phyloP scores from a whole-genome alignment of 768 basidiomycete species.

The Holtermanniella nyarrowii region DNA sequence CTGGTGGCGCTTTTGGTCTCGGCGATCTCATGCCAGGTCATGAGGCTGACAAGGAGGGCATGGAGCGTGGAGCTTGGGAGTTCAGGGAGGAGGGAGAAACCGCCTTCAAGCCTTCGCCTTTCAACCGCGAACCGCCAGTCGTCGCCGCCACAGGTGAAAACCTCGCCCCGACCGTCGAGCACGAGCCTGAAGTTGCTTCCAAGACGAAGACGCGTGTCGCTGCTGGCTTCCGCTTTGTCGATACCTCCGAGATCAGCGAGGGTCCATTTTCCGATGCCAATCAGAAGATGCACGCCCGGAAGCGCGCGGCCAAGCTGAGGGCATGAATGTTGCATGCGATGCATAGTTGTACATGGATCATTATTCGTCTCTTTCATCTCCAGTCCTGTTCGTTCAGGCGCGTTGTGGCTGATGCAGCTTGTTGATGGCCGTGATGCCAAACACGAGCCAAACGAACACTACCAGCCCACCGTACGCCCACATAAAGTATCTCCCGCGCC shows the following conservation, averaged over 20 bases:
- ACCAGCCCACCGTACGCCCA: background rate
- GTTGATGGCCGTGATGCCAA: constrained; percentile 48
- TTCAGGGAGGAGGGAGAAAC: constrained; percentile 21
- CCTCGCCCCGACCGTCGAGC: background rate
- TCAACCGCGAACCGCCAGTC: background rate
- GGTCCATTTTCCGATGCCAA: background rate
- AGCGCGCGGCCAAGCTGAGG: background rate
- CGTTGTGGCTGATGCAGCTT: background rate
- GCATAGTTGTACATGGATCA: too few species aligned
- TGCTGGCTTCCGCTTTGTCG: background rate
- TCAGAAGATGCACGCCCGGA: background rate
- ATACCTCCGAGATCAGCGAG: background rate
- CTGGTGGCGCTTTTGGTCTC: constrained; percentile 20
- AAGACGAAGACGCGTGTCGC: background rate
- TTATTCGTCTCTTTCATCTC: background rate
- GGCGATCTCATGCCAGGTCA: constrained; percentile 2
- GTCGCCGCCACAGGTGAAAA: background rate
- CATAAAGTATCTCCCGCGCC: constrained; percentile 47
- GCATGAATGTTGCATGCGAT: too few species aligned
- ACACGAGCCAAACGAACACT: background rate
- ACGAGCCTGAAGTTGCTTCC: background rate
- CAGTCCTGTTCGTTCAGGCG: background rate
- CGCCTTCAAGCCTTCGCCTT: background rate
- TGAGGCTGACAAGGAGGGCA: constrained; percentile 4
- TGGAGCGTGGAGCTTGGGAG: constrained; percentile 36